Evolutionary conservation across 305 asterid genomes (phyloP).

Genomic region (Petunia hybrid): DNA sequence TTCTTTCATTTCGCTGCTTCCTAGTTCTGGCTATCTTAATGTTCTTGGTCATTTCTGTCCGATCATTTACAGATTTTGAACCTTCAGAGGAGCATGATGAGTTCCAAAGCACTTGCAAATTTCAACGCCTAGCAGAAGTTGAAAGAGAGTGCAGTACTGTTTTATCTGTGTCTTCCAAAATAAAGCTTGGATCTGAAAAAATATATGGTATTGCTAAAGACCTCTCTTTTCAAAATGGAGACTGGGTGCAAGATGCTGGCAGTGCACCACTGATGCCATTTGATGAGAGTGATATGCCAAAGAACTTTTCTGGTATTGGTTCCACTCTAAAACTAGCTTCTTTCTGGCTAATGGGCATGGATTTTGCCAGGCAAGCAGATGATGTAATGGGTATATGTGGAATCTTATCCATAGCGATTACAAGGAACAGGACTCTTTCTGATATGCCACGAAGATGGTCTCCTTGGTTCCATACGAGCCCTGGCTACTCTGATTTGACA

Average conservation of each 20-base stretch:
- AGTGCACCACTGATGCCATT: conserved; percentile 35
- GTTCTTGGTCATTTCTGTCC: background rate
- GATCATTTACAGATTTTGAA: background rate
- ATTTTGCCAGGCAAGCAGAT: conserved; percentile 13
- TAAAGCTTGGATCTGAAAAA: conserved; percentile 18
- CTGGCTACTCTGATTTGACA: conserved; percentile 35
- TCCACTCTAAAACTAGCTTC: conserved; percentile 30
- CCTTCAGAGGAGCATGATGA: conserved; percentile 18
- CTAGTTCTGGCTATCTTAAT: conserved; percentile 1
- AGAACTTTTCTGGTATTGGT: background rate
- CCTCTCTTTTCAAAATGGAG: conserved; percentile 38
- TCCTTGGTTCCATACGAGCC: conserved; percentile 31
- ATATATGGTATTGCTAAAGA: conserved; percentile 18
- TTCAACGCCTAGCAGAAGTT: conserved; percentile 27
- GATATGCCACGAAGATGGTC: conserved; percentile 17
- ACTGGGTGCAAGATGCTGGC: conserved; percentile 35
- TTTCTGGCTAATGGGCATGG: conserved; percentile 30
- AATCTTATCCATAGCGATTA: conserved; percentile 28
- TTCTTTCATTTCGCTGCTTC: background rate
- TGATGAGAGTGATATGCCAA: conserved; percentile 39
- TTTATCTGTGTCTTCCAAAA: conserved; percentile 18
- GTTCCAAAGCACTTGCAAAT: conserved; percentile 29
- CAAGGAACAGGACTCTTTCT: conserved; percentile 30
- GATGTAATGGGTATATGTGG: conserved; percentile 33
- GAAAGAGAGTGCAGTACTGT: conserved; percentile 31